These are phyloP conservation scores for Wallacemonas sp. DNA, from an alignment of 208 protist genomes.

Conservation along the genomic window DNA sequence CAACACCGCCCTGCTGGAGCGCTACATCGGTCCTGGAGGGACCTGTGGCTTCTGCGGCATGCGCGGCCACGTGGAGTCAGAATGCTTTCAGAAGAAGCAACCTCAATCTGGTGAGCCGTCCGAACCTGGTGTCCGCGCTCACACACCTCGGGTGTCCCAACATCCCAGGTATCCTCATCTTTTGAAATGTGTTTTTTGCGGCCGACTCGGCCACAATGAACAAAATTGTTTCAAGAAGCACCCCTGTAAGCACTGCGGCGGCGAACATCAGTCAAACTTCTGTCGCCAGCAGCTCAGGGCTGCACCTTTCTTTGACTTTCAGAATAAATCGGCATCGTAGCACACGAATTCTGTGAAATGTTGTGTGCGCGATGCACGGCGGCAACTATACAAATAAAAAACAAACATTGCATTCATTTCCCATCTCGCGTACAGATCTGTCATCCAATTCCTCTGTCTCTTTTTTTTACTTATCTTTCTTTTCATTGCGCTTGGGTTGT, in stretches of 20 bases:
- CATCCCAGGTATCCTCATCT: constrained; percentile 80
- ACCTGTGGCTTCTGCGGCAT: constrained; percentile 76
- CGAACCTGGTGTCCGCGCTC: no score
- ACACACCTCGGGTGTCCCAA: no score
- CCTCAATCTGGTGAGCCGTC: no score
- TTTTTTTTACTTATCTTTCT: no score
- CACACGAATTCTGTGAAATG: not conserved
- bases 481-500: no score
- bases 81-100: constrained; percentile 86
- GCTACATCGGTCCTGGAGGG: constrained; percentile 79
- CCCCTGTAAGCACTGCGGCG: constrained; percentile 90
- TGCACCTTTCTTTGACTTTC: constrained; percentile 31
- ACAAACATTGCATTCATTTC: no score
- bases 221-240: constrained; percentile 78
- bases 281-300: constrained; percentile 56
- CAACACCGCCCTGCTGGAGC: constrained; percentile 67
- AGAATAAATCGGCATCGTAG: not conserved
- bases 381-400: no score
- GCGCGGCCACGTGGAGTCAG: constrained; percentile 77
- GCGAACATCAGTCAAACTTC: constrained; percentile 78
- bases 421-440: no score
- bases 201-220: constrained; percentile 81
- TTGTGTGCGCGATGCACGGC: not conserved
- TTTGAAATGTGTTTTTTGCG: constrained; percentile 85
- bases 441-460: no score